A percentile compares a stretch with the other conserved stretches of the same genome.
Conservation (phyloP, 2,329 filamentous ascomycete genomes). For the Nemania sp. region DNA sequence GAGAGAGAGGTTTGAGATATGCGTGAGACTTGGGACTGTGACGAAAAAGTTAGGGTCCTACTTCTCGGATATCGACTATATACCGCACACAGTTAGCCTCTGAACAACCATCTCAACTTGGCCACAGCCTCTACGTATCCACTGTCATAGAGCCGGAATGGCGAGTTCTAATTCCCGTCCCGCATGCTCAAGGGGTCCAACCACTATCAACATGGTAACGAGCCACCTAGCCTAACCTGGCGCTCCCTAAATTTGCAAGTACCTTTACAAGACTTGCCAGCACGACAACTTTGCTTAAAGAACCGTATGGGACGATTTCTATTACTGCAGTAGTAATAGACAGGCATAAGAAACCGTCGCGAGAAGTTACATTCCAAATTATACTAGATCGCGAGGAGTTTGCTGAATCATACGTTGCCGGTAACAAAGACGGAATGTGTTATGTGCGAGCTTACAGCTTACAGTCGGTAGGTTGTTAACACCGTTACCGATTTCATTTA, state of each 20-base stretch:
- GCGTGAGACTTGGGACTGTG: neutral
- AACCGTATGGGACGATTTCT: conserved; percentile 13
- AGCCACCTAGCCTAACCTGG: conserved; percentile 9
- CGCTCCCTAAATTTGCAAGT: conserved; percentile 14
- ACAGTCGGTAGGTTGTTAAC: conserved; percentile 3
- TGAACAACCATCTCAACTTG: conserved; percentile 5
- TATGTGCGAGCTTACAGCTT: conserved; percentile 20
- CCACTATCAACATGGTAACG: conserved; percentile 1
- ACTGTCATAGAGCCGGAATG: conserved; percentile 30
- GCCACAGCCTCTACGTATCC: conserved; percentile 13
- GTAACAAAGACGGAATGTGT: conserved; percentile 22
- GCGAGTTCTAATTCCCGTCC: conserved; percentile 27
- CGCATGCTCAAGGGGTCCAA: conserved; percentile 16
- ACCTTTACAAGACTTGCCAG: neutral
- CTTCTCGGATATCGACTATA: conserved; percentile 15
- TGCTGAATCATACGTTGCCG: conserved; percentile 19
- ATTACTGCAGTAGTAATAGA: conserved; percentile 25
- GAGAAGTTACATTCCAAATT: conserved; percentile 34
- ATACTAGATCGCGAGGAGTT: conserved; percentile 6
- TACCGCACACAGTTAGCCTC: conserved; percentile 15
- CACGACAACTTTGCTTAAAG: conserved; percentile 3
- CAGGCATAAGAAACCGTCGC: conserved; percentile 18
- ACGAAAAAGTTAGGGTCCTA: neutral
- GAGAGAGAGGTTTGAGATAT: neutral
- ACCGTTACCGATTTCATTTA: conserved; percentile 14